Base-by-base conservation (phyloP, 2,329 filamentous ascomycete genomes). In the Verruconis gallopava region DNA sequence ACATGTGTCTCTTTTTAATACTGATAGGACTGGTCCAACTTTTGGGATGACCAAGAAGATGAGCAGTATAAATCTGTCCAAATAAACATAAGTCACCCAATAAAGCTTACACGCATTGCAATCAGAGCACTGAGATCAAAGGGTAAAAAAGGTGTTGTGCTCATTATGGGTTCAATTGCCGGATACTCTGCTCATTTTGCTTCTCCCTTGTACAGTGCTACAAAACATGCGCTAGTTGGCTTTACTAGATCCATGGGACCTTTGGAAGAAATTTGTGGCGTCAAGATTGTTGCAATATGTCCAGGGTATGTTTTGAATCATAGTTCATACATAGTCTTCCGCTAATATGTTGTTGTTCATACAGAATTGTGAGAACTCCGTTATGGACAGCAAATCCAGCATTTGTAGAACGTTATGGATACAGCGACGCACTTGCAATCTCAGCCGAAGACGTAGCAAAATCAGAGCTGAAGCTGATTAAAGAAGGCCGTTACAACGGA, bases 51-150 rank as follows among this genome's bases (percentile, higher is more conserved):
- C 48, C 50, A 50, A 3, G 48, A 50, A 3, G 30, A 36, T 21
- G 51, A 55, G 21, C 21, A 44, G 25, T 63, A 61, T 47, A 46
- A 48, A 13, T 33, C 48, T 3, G 40, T 63, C 20, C 48, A 52
- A 4, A 57, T 63, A 48, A 63, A 64, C 46, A 45, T 56, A 14
- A 53, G 54, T 36, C 61, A 64, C 45, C 59, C 60, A 3, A 53
- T 62, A 20, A 63, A 64, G 44, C 50, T 64, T n/a, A 55, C 61
- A 0, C 49, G 61, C 2, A 58, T 64, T 21, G 59, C 57, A 5
- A 58, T 63, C 38, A 48, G 53, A 2, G 49, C 48, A 12, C 47
- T 55, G n/a, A 45, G 60, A 2, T 38, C 46, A 1, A 49, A 49
- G 2, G 51, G 58, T 19, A 62, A 62, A 47, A 56, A 55, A 36